A percentile compares a stretch with the other conserved stretches of the same genome.
Conservation (phyloP, 805 yeast species). For the Zygosaccharomyces bailii region DNA sequence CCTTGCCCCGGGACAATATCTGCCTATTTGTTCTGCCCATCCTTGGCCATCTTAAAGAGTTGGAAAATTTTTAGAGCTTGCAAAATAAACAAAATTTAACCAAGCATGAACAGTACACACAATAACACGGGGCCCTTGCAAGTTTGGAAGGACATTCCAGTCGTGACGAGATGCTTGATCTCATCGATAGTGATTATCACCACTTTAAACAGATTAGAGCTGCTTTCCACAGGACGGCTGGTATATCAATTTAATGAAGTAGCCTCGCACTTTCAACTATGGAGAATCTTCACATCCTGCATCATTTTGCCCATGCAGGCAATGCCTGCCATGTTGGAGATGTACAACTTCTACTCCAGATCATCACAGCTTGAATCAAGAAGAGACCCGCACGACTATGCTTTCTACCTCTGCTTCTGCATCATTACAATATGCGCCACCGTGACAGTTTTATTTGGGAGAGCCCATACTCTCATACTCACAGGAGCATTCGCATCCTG, state of each 20-base stretch:
- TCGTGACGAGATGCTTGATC: constrained; percentile 56
- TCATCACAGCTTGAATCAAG: constrained; percentile 28
- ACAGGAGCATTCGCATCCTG: constrained; percentile 27
- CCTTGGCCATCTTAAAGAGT: constrained; percentile 3
- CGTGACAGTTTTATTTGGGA: constrained; percentile 15
- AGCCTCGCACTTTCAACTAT: constrained; percentile 23
- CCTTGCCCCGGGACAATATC: constrained; percentile 82
- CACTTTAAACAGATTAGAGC: constrained; percentile 38
- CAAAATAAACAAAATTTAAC: neutral
- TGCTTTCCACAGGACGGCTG: constrained; percentile 27
- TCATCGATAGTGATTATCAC: constrained; percentile 46
- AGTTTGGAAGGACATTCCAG: constrained; percentile 45
- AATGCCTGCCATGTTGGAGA: constrained; percentile 28
- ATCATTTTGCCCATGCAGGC: constrained; percentile 25
- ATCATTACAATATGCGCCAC: constrained; percentile 15
- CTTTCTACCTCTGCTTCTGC: constrained; percentile 28
- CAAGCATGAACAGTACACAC: constrained; percentile 4
- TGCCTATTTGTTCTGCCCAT: constrained; percentile 55
- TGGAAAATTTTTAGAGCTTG: constrained; percentile 2
- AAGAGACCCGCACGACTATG: constrained; percentile 24
- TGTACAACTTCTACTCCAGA: constrained; percentile 29
- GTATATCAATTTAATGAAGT: constrained; percentile 22
- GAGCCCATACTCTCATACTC: constrained; percentile 16
- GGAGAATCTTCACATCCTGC: constrained; percentile 31
- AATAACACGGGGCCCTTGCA: constrained; percentile 8